Evolutionary conservation across 225 moss, liverwort and hornwort species (phyloP).

Genomic region (Lunularia cruciata): DNA sequence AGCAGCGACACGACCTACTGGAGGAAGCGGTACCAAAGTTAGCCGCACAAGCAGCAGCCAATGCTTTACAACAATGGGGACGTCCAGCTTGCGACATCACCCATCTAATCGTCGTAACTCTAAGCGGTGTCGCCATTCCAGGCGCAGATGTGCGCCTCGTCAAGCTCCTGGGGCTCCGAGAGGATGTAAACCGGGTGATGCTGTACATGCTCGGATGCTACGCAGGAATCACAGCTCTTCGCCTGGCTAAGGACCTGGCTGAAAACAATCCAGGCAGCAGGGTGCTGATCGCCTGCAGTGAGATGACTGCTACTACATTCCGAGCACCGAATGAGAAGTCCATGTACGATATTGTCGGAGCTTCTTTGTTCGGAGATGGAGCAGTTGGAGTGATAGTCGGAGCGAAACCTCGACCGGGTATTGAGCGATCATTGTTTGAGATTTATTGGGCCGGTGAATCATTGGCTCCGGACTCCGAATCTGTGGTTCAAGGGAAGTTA

Average conservation of each 20-base stretch:
- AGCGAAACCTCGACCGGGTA: constrained; percentile 19
- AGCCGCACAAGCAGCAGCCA: constrained; percentile 27
- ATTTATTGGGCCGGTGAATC: constrained; percentile 48
- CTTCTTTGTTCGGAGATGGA: constrained; percentile 30
- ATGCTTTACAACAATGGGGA: constrained; percentile 49
- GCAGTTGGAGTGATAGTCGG: constrained; percentile 45
- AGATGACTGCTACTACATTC: constrained; percentile 49
- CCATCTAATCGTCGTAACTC: constrained; percentile 52
- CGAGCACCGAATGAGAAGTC: constrained; percentile 46
- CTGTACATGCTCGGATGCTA: constrained; percentile 44
- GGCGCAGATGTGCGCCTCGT: constrained; percentile 55
- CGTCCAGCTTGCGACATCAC: constrained; percentile 43
- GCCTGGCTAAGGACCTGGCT: constrained; percentile 48
- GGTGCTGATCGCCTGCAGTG: constrained; percentile 44
- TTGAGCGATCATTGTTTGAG: constrained; percentile 50
- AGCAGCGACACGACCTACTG: constrained; percentile 42
- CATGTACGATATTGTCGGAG: constrained; percentile 45
- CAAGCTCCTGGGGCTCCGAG: constrained; percentile 33
- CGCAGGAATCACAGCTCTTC: constrained; percentile 47
- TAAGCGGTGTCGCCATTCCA: constrained; percentile 34
- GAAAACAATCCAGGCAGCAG: constrained; percentile 47
- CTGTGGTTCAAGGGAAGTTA: constrained; percentile 28
- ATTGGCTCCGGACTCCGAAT: constrained; percentile 14
- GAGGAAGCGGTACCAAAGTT: constrained; percentile 48
- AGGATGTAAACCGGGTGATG: constrained; percentile 51